Conservation (phyloP, 108 stramenopile species). For the Skeletonema marinoi region DNA sequence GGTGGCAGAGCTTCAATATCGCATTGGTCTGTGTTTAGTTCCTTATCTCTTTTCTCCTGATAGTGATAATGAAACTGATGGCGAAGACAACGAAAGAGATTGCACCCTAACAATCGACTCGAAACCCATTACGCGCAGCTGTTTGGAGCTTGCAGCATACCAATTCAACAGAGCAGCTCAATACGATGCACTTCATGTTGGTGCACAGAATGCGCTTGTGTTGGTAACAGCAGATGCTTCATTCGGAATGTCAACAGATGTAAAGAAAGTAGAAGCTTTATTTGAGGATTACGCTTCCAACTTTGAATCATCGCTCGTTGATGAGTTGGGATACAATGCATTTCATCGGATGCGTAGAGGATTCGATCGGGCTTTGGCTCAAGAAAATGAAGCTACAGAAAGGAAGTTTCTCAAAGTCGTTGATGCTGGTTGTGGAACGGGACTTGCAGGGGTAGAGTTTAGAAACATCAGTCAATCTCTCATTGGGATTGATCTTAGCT, state of each 20-base stretch:
- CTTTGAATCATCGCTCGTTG: slow-evolving; percentile 77
- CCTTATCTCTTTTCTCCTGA: slow-evolving; percentile 18
- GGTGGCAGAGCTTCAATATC: slow-evolving; percentile 70
- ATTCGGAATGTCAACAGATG: slow-evolving; percentile 72
- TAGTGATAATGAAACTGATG: slow-evolving; percentile 1
- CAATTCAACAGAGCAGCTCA: slow-evolving; percentile 61
- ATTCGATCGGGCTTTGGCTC: slow-evolving; percentile 62
- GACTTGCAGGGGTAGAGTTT: slow-evolving; percentile 78
- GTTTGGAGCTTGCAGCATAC: slow-evolving; percentile 65
- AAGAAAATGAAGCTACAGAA: slow-evolving; percentile 8
- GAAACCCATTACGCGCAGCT: slow-evolving; percentile 38
- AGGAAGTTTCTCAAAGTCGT: slow-evolving; percentile 53
- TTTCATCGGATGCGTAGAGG: slow-evolving; percentile 63
- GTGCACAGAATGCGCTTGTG: slow-evolving; percentile 77
- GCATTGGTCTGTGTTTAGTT: slow-evolving; percentile 66
- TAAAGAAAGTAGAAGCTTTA: slow-evolving; percentile 51
- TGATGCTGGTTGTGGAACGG: slow-evolving; percentile 82
- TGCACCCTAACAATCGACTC: slow-evolving; percentile 57
- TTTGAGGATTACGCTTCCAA: slow-evolving; percentile 77
- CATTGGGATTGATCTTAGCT: slow-evolving; percentile 72
- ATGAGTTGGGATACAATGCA: slow-evolving; percentile 72
- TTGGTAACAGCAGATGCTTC: slow-evolving; percentile 81
- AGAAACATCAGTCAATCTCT: slow-evolving; percentile 66
- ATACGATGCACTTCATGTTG: slow-evolving; percentile 54
- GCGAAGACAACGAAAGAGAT: background rate